phyloP scores from a whole-genome alignment of 768 basidiomycete species.

The Exidia glandulosa region DNA sequence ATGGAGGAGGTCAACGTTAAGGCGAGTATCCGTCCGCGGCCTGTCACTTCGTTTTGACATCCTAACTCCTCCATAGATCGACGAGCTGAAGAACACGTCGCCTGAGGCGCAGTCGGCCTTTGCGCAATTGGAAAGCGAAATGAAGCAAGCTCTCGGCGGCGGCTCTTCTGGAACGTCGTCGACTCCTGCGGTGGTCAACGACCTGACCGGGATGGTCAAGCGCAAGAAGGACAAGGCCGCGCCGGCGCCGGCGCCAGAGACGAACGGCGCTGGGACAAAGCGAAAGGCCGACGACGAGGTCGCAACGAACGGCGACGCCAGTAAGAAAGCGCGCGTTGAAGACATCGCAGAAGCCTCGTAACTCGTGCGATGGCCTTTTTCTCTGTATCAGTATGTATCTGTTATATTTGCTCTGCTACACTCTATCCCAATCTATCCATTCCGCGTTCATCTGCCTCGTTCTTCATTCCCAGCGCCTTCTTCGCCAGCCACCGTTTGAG shows the following conservation, averaged over 20 bases:
- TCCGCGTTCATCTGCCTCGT: too few species aligned
- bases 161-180: slow-evolving; percentile 21
- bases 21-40: slow-evolving; percentile 27
- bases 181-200: slow-evolving; percentile 47
- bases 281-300: slow-evolving; percentile 61
- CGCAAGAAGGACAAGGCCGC: slow-evolving; percentile 66
- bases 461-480: too few species aligned
- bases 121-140: slow-evolving; percentile 54
- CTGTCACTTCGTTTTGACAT: too few species aligned
- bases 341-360: not conserved
- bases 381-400: too few species aligned
- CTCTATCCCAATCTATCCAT: too few species aligned
- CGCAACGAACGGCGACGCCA: slow-evolving; percentile 5
- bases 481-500: too few species aligned
- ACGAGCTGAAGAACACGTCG: slow-evolving; percentile 79
- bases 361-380: too few species aligned
- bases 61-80: slow-evolving; percentile 47
- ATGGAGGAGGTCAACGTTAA: slow-evolving; percentile 78
- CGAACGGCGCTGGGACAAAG: slow-evolving; percentile 31
- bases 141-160: slow-evolving; percentile 68
- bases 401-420: too few species aligned
- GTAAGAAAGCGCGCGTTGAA: not conserved
- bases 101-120: slow-evolving; percentile 54
- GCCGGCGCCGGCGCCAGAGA: too few species aligned
- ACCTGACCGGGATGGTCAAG: slow-evolving; percentile 73